Evolutionary conservation across 805 yeast genomes (phyloP).

Genomic region (Zygosaccharomyces siamensis): DNA sequence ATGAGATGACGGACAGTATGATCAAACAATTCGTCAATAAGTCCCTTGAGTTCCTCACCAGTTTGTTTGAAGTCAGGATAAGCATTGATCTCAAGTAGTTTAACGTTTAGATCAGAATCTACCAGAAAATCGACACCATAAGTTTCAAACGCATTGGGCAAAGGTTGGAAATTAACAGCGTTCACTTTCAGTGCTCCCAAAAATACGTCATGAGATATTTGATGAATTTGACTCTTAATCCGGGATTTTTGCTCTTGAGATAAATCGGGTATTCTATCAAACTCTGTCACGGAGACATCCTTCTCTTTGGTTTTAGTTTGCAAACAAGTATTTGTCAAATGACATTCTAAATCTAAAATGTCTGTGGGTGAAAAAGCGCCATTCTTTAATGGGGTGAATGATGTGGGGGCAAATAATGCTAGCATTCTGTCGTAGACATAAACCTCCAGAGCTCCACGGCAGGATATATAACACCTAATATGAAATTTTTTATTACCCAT

Average conservation of each 20-base stretch:
- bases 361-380: constrained; percentile 31
- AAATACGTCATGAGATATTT: constrained; percentile 64
- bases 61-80: constrained; percentile 97
- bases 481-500: constrained; percentile 79
- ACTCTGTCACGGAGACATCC: constrained; percentile 53
- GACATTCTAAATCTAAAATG: constrained; percentile 55
- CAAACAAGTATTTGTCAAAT: constrained; percentile 89
- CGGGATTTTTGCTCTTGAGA: constrained; percentile 33
- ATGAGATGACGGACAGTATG: constrained; percentile 47
- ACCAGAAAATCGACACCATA: constrained; percentile 88
- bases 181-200: constrained; percentile 78
- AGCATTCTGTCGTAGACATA: constrained; percentile 77
- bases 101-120: constrained; percentile 48
- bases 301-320: constrained; percentile 50
- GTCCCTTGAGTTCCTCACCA: constrained; percentile 62
- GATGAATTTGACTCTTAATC: constrained; percentile 53
- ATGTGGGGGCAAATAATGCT: constrained; percentile 66
- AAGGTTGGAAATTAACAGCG: constrained; percentile 77
- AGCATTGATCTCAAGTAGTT: constrained; percentile 79
- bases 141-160: constrained; percentile 76
- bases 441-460: constrained; percentile 69
- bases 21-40: constrained; percentile 65
- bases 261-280: constrained; percentile 50
- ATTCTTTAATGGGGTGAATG: constrained; percentile 39
- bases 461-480: constrained; percentile 75